These are phyloP conservation scores for Skeletonema marinoi DNA, from an alignment of 108 stramenopile species.

Conservation along the genomic window DNA sequence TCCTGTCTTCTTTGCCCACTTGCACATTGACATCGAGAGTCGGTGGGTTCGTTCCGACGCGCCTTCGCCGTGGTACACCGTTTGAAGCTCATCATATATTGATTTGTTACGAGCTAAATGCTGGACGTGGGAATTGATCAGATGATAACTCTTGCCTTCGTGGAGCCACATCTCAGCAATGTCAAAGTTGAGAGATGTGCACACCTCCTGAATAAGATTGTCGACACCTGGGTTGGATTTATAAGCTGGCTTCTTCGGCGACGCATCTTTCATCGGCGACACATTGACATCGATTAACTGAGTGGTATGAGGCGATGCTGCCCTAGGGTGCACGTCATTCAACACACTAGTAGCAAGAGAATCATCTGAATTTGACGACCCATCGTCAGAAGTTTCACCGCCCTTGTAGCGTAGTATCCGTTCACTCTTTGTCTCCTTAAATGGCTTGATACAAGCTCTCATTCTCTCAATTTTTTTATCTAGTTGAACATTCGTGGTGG, in stretches of 20 bases:
- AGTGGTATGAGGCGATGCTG: neutral
- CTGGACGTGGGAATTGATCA: neutral
- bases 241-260: neutral
- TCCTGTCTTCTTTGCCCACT: neutral
- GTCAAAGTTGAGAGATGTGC: conserved; percentile 1
- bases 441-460: neutral
- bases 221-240: neutral
- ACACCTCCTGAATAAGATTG: neutral
- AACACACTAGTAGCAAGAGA: neutral
- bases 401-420: neutral
- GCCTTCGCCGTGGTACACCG: neutral
- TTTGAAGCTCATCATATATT: neutral
- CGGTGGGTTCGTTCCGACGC: neutral
- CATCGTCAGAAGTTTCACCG: neutral
- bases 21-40: neutral
- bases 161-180: conserved; percentile 1
- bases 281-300: neutral
- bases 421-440: neutral
- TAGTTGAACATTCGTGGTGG: neutral
- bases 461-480: neutral
- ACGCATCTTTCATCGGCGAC: neutral
- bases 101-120: neutral
- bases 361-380: neutral
- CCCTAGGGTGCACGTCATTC: neutral
- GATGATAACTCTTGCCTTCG: neutral